phyloP scores from a whole-genome alignment of 495 filamentous ascomycete species.

The Chaetomium tenue region DNA sequence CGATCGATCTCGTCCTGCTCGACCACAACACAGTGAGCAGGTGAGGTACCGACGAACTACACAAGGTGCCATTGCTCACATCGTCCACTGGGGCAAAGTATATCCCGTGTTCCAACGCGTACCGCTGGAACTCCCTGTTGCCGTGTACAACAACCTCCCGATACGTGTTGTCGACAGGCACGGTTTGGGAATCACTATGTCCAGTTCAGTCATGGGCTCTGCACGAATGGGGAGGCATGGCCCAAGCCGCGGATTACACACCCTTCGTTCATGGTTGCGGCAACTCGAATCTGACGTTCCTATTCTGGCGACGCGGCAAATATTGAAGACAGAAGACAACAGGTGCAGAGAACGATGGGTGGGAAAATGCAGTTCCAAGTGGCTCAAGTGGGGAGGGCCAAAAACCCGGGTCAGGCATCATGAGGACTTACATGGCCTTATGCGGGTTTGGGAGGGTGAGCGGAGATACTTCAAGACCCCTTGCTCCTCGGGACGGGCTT shows the following conservation, averaged over 20 bases:
- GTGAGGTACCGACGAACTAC: slow-evolving; percentile 13
- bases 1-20: slow-evolving; percentile 77
- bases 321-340: slow-evolving; percentile 2
- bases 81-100: slow-evolving; percentile 85
- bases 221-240: neutral
- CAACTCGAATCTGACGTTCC: neutral
- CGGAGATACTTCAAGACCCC: slow-evolving; percentile 29
- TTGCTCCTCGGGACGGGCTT: slow-evolving; percentile 28
- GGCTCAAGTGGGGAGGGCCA: slow-evolving; percentile 9
- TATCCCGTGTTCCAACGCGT: slow-evolving; percentile 66
- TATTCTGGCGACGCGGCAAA: slow-evolving; percentile 15
- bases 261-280: slow-evolving; percentile 34
- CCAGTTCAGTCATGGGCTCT: slow-evolving; percentile 25
- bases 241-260: slow-evolving; percentile 21
- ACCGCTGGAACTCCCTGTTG: slow-evolving; percentile 69
- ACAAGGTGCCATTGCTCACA: slow-evolving; percentile 50
- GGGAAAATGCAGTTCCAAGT: slow-evolving; percentile 9
- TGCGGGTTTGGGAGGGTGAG: slow-evolving; percentile 28
- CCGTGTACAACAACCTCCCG: slow-evolving; percentile 63
- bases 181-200: slow-evolving; percentile 39
- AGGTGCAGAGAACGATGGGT: slow-evolving; percentile 14
- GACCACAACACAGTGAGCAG: slow-evolving; percentile 12
- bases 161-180: slow-evolving; percentile 58
- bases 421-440: slow-evolving; percentile 30
- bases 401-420: slow-evolving; percentile 27